phyloP scores from a whole-genome alignment of 2,329 filamentous ascomycete species.

The Ophiosphaerella narmari region DNA sequence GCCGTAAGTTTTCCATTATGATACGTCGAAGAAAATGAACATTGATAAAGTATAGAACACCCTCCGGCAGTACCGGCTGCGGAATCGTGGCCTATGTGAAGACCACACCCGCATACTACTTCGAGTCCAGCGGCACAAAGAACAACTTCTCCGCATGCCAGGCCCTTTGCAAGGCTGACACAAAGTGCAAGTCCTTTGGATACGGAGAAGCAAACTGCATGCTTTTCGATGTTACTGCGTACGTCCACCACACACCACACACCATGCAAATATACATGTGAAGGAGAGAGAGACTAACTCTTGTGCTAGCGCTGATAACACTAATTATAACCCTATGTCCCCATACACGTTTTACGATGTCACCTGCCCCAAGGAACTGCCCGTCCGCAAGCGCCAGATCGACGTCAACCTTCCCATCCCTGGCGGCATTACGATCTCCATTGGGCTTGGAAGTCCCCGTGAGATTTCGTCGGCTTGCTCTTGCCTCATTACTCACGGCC shows the following conservation, averaged over 20 bases:
- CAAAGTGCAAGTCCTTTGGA: slow-evolving; percentile 38
- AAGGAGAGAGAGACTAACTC: not conserved
- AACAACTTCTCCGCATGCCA: slow-evolving; percentile 37
- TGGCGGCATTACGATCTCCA: slow-evolving; percentile 28
- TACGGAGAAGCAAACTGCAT: slow-evolving; percentile 43
- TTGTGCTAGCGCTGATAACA: slow-evolving; percentile 30
- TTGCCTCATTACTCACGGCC: slow-evolving; percentile 35
- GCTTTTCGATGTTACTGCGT: slow-evolving; percentile 38
- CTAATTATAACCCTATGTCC: slow-evolving; percentile 39
- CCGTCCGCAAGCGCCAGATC: slow-evolving; percentile 36
- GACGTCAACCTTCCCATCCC: slow-evolving; percentile 9
- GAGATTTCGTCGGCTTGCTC: slow-evolving; percentile 35
- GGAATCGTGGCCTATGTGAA: slow-evolving; percentile 41
- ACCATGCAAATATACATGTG: not conserved
- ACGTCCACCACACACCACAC: slow-evolving; percentile 7
- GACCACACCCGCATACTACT: slow-evolving; percentile 37
- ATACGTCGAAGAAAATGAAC: not conserved
- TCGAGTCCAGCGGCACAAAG: slow-evolving; percentile 40
- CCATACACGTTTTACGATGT: slow-evolving; percentile 42
- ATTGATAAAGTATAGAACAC: slow-evolving; percentile 20
- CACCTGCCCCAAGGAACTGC: slow-evolving; percentile 32
- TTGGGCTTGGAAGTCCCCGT: slow-evolving; percentile 21
- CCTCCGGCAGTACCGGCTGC: slow-evolving; percentile 22
- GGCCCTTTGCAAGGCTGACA: slow-evolving; percentile 38
- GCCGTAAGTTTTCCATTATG: slow-evolving; percentile 23